A percentile compares a stretch with the other conserved stretches of the same genome.
Evolutionary conservation across 768 basidiomycete species (phyloP).

Genomic region (Sporobolomyces roseus): DNA sequence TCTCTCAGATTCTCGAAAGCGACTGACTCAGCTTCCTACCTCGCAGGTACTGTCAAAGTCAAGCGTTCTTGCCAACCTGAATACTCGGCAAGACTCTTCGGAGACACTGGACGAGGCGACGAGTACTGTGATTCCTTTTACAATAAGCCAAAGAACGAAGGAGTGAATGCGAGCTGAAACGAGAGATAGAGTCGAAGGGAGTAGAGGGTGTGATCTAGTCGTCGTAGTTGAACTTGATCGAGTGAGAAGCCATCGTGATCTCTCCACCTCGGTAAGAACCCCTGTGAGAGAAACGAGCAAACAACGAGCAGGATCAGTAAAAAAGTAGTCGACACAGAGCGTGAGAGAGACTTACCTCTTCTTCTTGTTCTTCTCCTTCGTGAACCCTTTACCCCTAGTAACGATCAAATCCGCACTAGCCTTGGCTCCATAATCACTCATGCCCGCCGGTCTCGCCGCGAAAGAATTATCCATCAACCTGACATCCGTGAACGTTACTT

Average conservation of each 20-base stretch:
- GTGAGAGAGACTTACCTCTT: conserved; percentile 62
- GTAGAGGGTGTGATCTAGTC: background rate
- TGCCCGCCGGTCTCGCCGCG: conserved; percentile 65
- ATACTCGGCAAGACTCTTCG: too few species aligned
- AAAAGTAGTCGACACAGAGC: background rate
- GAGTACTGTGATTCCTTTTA: background rate
- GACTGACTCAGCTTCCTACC: too few species aligned
- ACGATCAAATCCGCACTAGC: conserved; percentile 85
- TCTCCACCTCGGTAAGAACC: conserved; percentile 83
- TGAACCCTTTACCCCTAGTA: conserved; percentile 88
- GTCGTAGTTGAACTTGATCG: conserved; percentile 40
- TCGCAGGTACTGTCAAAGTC: too few species aligned
- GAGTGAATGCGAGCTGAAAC: too few species aligned
- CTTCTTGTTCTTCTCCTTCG: conserved; percentile 99
- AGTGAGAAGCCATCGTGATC: conserved; percentile 65
- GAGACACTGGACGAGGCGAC: too few species aligned
- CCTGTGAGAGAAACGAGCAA: conserved; percentile 17
- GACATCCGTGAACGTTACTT: conserved; percentile 55
- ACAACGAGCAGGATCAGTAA: background rate
- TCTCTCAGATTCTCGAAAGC: too few species aligned
- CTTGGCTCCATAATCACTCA: conserved; percentile 79
- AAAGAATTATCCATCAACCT: conserved; percentile 71
- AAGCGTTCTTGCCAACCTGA: too few species aligned
- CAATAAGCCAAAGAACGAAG: background rate
- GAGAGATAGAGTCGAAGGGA: too few species aligned